These are phyloP conservation scores for Flaveria bidentis DNA, from an alignment of 129 eudicot species.

Conservation along the genomic window DNA sequence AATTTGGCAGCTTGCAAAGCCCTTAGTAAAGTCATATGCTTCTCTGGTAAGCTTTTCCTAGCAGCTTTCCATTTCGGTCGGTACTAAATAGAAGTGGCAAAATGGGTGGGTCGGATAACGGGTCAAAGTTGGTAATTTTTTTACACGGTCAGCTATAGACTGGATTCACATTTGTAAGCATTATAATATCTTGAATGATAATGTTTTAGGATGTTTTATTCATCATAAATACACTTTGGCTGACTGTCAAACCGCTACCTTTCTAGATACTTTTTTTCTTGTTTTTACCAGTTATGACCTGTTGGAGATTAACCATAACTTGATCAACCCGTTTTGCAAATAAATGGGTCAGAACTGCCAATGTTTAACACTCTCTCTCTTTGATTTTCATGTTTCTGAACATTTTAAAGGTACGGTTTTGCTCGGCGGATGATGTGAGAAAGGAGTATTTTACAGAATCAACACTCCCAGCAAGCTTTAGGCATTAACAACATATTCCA, in stretches of 20 bases:
- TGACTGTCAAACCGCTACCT: not conserved
- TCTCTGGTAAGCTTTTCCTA: constrained; percentile 54
- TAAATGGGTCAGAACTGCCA: not conserved
- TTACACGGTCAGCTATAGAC: not conserved
- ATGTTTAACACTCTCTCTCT: not conserved
- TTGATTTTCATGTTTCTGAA: not conserved
- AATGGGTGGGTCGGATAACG: not conserved
- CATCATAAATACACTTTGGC: not conserved
- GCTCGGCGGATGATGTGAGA: constrained; percentile 66
- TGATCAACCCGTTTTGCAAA: not conserved
- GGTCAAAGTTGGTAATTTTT: not conserved
- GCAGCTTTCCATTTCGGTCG: not conserved
- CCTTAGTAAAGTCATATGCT: constrained; percentile 75
- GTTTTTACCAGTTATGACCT: not conserved
- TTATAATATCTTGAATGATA: not conserved
- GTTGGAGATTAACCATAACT: not conserved
- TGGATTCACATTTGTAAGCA: not conserved
- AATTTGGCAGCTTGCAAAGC: constrained; percentile 86
- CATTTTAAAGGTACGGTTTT: constrained; percentile 66
- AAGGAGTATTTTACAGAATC: constrained; percentile 74
- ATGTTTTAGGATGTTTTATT: not conserved
- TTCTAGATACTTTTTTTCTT: not conserved
- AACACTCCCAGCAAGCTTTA: constrained; percentile 65
- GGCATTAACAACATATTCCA: constrained; percentile 32
- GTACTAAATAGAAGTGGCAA: not conserved